These are phyloP conservation scores for Macrophomina pseudophaseolina DNA, from an alignment of 2,329 filamentous ascomycete genomes.

Conservation along the genomic window DNA sequence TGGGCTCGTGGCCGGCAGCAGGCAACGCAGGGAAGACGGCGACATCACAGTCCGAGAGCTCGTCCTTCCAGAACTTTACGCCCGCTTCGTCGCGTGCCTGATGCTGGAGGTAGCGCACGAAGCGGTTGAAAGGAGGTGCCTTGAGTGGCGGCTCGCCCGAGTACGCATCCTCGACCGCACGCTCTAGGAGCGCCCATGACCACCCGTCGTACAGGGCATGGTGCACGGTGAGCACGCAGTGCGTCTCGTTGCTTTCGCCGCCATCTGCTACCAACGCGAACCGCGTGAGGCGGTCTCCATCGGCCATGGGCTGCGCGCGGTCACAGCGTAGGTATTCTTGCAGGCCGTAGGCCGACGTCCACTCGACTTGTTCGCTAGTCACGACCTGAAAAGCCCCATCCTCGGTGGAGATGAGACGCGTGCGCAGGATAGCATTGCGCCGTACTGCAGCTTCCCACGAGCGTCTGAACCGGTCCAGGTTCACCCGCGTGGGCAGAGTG, in stretches of 20 bases:
- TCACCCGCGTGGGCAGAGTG: conserved; percentile 31
- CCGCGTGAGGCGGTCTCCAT: conserved; percentile 46
- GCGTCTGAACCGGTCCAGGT: conserved; percentile 45
- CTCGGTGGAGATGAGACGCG: conserved; percentile 33
- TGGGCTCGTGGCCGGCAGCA: background rate
- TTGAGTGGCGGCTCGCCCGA: background rate
- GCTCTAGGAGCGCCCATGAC: conserved; percentile 70
- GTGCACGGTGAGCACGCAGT: conserved; percentile 14
- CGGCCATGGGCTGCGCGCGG: conserved; percentile 42
- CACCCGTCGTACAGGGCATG: conserved; percentile 6
- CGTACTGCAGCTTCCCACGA: background rate
- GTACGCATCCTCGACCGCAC: background rate
- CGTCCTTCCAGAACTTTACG: background rate
- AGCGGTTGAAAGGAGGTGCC: background rate
- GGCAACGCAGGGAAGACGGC: background rate
- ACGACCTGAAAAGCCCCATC: conserved; percentile 41
- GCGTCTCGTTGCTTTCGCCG: conserved; percentile 32
- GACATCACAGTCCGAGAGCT: background rate
- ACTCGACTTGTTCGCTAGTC: conserved; percentile 32
- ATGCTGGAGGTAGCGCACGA: background rate
- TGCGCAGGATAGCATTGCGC: background rate
- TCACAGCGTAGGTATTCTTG: conserved; percentile 38
- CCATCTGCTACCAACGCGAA: conserved; percentile 33
- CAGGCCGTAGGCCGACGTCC: background rate
- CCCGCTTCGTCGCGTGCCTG: background rate